Evolutionary conservation across 495 filamentous ascomycete species (phyloP).

Genomic region (Margaritispora aquatica): DNA sequence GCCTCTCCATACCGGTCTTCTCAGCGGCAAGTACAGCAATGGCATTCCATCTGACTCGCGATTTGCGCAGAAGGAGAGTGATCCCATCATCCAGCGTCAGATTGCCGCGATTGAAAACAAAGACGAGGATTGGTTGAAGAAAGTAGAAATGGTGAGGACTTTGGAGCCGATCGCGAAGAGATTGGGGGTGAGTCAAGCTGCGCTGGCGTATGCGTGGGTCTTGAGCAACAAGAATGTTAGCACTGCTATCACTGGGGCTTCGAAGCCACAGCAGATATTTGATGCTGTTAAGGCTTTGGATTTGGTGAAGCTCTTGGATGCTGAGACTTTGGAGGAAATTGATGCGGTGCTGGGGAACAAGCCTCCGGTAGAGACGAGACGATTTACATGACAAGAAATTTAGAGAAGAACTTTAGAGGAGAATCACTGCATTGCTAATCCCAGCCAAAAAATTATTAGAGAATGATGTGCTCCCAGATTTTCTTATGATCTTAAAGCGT

Average conservation of each 20-base stretch:
- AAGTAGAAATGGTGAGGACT: slow-evolving; percentile 38
- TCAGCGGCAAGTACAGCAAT: slow-evolving; percentile 80
- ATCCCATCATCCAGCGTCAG: slow-evolving; percentile 29
- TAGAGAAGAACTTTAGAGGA: not conserved
- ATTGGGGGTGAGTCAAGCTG: slow-evolving; percentile 56
- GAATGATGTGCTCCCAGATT: too few species aligned
- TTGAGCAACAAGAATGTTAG: slow-evolving; percentile 70
- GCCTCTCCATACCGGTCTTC: slow-evolving; percentile 64
- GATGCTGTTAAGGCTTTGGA: slow-evolving; percentile 62
- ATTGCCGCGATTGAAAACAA: slow-evolving; percentile 43
- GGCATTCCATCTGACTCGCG: slow-evolving; percentile 52
- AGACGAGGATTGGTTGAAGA: slow-evolving; percentile 39
- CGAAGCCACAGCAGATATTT: slow-evolving; percentile 62
- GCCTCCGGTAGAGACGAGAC: slow-evolving; percentile 37
- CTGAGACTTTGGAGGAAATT: slow-evolving; percentile 63
- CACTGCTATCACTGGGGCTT: slow-evolving; percentile 73
- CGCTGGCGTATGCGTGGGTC: slow-evolving; percentile 73
- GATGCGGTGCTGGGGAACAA: slow-evolving; percentile 61
- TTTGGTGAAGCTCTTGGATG: slow-evolving; percentile 55
- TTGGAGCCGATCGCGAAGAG: slow-evolving; percentile 60
- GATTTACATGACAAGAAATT: too few species aligned
- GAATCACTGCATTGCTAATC: too few species aligned
- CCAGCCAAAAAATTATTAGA: too few species aligned
- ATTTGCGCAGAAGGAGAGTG: too few species aligned
- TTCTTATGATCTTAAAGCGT: too few species aligned